Base-by-base conservation (phyloP, 257 asterid genomes). In the Jacaranda mimosifolia region DNA sequence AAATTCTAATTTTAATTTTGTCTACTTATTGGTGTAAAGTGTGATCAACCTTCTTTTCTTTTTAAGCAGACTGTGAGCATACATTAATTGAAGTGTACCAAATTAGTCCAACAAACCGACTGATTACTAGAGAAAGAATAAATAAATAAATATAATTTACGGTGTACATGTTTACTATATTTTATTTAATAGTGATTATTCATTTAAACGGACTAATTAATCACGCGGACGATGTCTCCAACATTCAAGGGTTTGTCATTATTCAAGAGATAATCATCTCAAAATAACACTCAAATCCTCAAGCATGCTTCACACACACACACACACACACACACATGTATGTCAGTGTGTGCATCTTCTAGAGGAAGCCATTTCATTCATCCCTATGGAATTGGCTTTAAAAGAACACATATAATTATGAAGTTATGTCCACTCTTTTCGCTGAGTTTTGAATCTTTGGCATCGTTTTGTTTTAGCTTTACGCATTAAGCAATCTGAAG, bases 361-460 rank as follows among this genome's bases (percentile, higher is more conserved):
- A n/a, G n/a, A n/a, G n/a, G n/a, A n/a, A n/a, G n/a, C n/a, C n/a
- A n/a, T n/a, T n/a, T n/a, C 63, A 70, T 51, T 51, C 75, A 52
- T 32, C 63, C 17, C 13, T 12, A 69, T 69, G 9, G 32, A 15
- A 15, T 4, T 4, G 45, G 0, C 45, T 40, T 46, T 46, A 46
- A 55, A 53, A 72, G 72, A 35, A 64, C 73, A 26, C 32, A 26
- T 26, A 72, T 32, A 63, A 68, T 59, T 19, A 79, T 76, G 49
- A 38, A 51, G 18, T 36, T 52, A 11, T 80, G 83, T 68, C 68
- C 60, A 59, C 62, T 36, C 75, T 75, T 69, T 75, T 42, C 6
- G 18, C 3, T 14, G 42, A 13, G 60, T 63, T 75, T 39, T 39
- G 39, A 12, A 38, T 55, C 51, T 21, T 60, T 46, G 46, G 17